Percentiles rank a stretch among this genome's conserved stretches.
phyloP scores from a whole-genome alignment of 2,329 filamentous ascomycete genomes.

The Knufia fluminis region DNA sequence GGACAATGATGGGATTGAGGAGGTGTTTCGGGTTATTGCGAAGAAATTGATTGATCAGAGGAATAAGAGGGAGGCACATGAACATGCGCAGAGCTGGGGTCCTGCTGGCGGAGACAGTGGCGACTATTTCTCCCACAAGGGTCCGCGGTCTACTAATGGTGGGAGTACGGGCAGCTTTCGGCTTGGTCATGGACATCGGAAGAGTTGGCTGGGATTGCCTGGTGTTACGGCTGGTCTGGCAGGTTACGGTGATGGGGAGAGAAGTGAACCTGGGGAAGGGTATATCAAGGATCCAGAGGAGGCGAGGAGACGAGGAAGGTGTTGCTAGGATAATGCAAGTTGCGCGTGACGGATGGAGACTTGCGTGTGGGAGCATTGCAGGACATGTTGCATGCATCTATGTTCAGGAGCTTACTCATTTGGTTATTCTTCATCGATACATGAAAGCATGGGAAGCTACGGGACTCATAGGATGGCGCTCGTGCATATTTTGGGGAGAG shows the following conservation, averaged over 20 bases:
- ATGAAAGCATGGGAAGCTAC: no score
- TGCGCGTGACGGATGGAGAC: no score
- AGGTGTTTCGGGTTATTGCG: conserved; percentile 86
- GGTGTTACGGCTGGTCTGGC: conserved; percentile 25
- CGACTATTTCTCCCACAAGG: conserved; percentile 19
- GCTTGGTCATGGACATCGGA: conserved; percentile 50
- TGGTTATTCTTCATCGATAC: no score
- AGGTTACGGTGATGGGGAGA: conserved; percentile 31
- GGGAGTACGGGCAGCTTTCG: conserved; percentile 50
- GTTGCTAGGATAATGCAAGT: conserved; percentile 29
- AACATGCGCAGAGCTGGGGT: conserved; percentile 29
- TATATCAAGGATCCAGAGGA: conserved; percentile 27
- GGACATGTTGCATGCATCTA: no score
- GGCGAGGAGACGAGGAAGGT: conserved; percentile 27
- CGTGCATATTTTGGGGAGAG: no score
- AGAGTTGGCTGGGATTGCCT: conserved; percentile 58
- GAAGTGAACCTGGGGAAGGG: conserved; percentile 19
- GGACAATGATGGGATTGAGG: conserved; percentile 89
- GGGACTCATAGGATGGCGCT: no score
- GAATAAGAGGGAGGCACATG: conserved; percentile 46
- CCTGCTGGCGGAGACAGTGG: conserved; percentile 21
- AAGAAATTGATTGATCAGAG: conserved; percentile 71
- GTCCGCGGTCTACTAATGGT: conserved; percentile 41
- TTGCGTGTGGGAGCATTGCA: no score
- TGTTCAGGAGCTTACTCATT: no score